These are phyloP conservation scores for Carex scoparia DNA, from an alignment of 176 grass and related monocot species.

Conservation along the genomic window DNA sequence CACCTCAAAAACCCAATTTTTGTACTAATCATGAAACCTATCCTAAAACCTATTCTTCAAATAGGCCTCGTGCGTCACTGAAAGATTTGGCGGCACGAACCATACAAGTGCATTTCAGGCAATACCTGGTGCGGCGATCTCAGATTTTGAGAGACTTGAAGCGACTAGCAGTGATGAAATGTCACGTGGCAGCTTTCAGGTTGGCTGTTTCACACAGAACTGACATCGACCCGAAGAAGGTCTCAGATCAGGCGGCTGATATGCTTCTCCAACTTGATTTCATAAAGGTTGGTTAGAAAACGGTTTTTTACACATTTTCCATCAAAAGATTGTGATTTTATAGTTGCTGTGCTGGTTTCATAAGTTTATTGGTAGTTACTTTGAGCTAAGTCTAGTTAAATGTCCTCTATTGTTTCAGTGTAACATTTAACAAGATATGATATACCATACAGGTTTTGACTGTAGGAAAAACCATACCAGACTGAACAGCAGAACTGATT, in stretches of 20 bases:
- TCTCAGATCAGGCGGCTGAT: constrained; percentile 52
- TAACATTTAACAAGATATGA: background rate
- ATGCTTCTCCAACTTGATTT: constrained; percentile 61
- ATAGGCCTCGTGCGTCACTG: constrained; percentile 12
- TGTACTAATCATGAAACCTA: background rate
- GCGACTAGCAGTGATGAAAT: constrained; percentile 66
- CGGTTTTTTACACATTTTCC: background rate
- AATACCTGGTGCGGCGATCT: constrained; percentile 75
- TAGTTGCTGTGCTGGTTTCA: background rate
- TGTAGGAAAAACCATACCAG: background rate
- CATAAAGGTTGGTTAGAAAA: constrained; percentile 46
- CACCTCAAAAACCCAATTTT: background rate
- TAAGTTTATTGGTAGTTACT: background rate
- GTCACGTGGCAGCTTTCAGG: constrained; percentile 49
- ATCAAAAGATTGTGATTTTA: constrained; percentile 14
- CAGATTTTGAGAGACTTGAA: constrained; percentile 80
- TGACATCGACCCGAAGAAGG: constrained; percentile 29
- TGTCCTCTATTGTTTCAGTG: background rate
- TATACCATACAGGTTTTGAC: background rate
- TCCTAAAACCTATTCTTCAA: constrained; percentile 16
- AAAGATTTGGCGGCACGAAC: constrained; percentile 62
- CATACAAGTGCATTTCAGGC: constrained; percentile 80
- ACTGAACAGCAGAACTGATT: background rate
- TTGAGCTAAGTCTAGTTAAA: constrained; percentile 2
- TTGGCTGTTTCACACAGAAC: constrained; percentile 39